phyloP scores from a whole-genome alignment of 352 stramenopile genomes.

The Phytophthora fragariae region DNA sequence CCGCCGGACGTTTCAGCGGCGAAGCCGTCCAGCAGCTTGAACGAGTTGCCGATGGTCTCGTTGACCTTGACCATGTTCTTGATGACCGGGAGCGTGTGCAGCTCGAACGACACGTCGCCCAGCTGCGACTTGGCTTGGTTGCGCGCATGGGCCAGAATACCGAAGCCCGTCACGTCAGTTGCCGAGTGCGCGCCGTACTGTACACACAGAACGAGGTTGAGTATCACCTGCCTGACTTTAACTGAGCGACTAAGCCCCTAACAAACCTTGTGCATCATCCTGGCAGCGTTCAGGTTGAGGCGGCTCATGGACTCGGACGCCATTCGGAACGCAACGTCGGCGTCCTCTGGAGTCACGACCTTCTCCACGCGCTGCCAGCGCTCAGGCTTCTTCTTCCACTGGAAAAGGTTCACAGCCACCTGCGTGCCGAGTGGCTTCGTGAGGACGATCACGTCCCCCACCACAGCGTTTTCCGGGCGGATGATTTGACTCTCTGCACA shows the following conservation, averaged over 20 bases:
- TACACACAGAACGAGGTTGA: slow-evolving; percentile 4
- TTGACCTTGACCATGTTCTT: slow-evolving; percentile 91
- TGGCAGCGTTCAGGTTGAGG: slow-evolving; percentile 92
- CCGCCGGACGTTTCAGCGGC: slow-evolving; percentile 95
- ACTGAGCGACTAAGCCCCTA: slow-evolving; percentile 2
- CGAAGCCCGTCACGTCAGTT: slow-evolving; percentile 98
- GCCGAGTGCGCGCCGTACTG: slow-evolving; percentile 92
- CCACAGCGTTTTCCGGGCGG: slow-evolving; percentile 87
- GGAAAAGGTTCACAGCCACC: slow-evolving; percentile 93
- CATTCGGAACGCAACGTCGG: slow-evolving; percentile 91
- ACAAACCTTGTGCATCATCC: slow-evolving; percentile 90
- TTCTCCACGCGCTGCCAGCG: slow-evolving; percentile 82
- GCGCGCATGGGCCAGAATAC: slow-evolving; percentile 92
- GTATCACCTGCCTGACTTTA: neutral
- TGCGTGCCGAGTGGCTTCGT: slow-evolving; percentile 96
- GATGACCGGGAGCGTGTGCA: slow-evolving; percentile 95
- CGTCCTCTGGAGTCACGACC: slow-evolving; percentile 66
- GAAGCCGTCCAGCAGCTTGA: slow-evolving; percentile 92
- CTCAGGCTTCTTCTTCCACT: slow-evolving; percentile 90
- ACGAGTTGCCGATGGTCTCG: slow-evolving; percentile 90
- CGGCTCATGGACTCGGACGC: slow-evolving; percentile 94
- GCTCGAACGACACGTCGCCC: slow-evolving; percentile 88
- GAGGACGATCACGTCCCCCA: slow-evolving; percentile 93
- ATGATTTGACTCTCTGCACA: slow-evolving; percentile 84
- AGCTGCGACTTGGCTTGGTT: slow-evolving; percentile 95